Evolutionary conservation across 352 stramenopile species (phyloP).

Genomic region (Phytophthora tubulina): DNA sequence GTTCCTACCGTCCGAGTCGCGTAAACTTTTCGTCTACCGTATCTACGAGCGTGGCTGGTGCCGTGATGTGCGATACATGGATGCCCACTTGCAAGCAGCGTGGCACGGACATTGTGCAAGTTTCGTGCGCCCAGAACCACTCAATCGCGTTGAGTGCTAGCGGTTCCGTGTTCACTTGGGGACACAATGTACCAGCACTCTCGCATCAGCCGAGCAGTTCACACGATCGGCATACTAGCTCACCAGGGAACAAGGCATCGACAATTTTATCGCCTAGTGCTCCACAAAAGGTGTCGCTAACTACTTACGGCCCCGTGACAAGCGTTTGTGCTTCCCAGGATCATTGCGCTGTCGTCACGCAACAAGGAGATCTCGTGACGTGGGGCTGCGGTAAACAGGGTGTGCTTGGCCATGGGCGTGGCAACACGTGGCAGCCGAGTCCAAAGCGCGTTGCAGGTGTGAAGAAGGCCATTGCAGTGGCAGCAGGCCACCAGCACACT

Average conservation of each 20-base stretch:
- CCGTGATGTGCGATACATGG: slow-evolving; percentile 69
- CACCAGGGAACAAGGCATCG: slow-evolving; percentile 27
- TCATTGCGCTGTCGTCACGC: slow-evolving; percentile 79
- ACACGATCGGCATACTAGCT: slow-evolving; percentile 10
- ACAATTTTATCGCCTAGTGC: slow-evolving; percentile 46
- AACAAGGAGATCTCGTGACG: slow-evolving; percentile 72
- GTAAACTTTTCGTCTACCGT: slow-evolving; percentile 60
- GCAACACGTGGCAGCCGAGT: slow-evolving; percentile 80
- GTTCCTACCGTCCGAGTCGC: slow-evolving; percentile 71
- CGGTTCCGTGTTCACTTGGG: slow-evolving; percentile 81
- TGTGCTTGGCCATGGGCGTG: slow-evolving; percentile 73
- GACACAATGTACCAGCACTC: slow-evolving; percentile 73
- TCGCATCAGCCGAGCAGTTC: slow-evolving; percentile 48
- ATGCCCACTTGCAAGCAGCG: slow-evolving; percentile 63
- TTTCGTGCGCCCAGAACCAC: slow-evolving; percentile 83
- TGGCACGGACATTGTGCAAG: slow-evolving; percentile 64
- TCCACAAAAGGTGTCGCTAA: slow-evolving; percentile 57
- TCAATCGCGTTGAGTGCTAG: slow-evolving; percentile 77
- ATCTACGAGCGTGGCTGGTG: slow-evolving; percentile 7
- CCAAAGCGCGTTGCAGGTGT: slow-evolving; percentile 81
- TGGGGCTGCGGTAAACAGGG: slow-evolving; percentile 80
- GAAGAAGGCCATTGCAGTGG: slow-evolving; percentile 77
- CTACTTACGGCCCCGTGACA: slow-evolving; percentile 52
- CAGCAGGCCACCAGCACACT: slow-evolving; percentile 79
- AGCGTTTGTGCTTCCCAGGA: slow-evolving; percentile 81